Base-by-base conservation (phyloP, 495 filamentous ascomycete genomes). In the Chaetomium fimeti region DNA sequence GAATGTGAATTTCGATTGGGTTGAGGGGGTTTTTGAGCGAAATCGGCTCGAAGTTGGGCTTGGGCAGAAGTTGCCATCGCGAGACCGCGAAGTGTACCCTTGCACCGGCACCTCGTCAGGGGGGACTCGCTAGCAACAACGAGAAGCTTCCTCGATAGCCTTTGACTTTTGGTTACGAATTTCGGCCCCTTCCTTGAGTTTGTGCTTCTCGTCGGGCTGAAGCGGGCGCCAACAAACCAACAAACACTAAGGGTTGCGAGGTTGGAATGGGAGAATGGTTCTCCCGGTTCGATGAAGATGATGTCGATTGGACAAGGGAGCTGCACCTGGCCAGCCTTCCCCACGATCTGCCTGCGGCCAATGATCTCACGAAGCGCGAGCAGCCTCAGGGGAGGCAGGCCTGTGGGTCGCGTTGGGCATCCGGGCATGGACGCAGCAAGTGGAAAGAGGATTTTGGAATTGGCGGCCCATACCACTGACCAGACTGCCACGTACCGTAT, bases 341-440 rank as follows among this genome's bases (percentile, higher is more conserved):
- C 62, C 62, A 55, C 57, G 63, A 61, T 56, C 40, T 52, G 62
- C 0, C 24, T 16, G 48, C 24, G 16, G 42, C 64, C 64, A 66
- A 66, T 58, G 40, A 28, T 15, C 9, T n/a, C 0, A 15, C 20
- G 38, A 22, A 13, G 57, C 51, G 32, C 16, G 27, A 40, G 54
- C 64, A 66, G 64, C 64, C 64, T 57, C 51, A 63, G 40, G 45
- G 54, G 9, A 22, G 40, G 47, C 55, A 20, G 24, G 24, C 24
- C 24, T 38, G 13, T 47, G 54, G 67, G 64, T 66, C 58, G 27
- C 45, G 71, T 73, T 73, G 69, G 71, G 71, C 71, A 70, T 25
- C 65, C 22, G 65, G 65, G 61, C 71, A 73, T 71, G 49, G 63
- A 38, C 59, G 60, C 57, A 66, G 67, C 54, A 58, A 24, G 52